phyloP scores from a whole-genome alignment of 768 basidiomycete species.

The Brasilioporus rufonigricans region DNA sequence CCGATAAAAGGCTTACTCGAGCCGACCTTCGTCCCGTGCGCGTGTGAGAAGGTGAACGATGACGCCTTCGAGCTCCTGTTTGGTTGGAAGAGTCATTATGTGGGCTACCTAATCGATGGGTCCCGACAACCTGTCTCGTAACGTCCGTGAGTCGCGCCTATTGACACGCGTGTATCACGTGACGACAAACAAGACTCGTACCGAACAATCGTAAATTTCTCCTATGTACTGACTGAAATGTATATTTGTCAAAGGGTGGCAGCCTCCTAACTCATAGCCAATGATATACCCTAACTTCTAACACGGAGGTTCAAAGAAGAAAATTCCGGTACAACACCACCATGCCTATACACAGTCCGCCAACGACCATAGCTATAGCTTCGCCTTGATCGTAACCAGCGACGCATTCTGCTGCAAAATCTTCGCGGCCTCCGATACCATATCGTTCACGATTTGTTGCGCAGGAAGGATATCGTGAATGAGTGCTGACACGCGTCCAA shows the following conservation, averaged over 20 bases:
- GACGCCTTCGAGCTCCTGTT: constrained; percentile 14
- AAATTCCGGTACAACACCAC: no score
- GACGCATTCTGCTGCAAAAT: constrained; percentile 43
- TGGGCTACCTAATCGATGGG: not conserved
- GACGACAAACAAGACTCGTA: not conserved
- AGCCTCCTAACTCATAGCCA: no score
- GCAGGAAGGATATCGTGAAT: constrained; percentile 80
- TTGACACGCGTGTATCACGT: constrained; percentile 10
- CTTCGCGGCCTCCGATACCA: constrained; percentile 61
- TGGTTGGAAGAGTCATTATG: constrained; percentile 16
- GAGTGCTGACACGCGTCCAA: constrained; percentile 77
- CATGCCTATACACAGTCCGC: no score
- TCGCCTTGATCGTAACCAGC: constrained; percentile 44
- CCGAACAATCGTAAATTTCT: no score
- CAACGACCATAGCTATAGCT: constrained; percentile 36
- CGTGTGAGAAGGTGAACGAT: constrained; percentile 21
- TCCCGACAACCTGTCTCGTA: not conserved
- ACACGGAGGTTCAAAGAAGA: no score
- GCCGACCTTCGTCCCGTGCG: constrained; percentile 21
- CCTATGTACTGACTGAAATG: no score
- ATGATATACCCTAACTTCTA: no score
- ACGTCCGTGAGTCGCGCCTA: not conserved
- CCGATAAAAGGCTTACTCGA: constrained; percentile 11
- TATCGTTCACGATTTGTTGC: constrained; percentile 76
- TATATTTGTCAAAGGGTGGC: no score